Conservation (phyloP, 225 moss, liverwort and hornwort genomes). For the Antitrichia curtipendula region DNA sequence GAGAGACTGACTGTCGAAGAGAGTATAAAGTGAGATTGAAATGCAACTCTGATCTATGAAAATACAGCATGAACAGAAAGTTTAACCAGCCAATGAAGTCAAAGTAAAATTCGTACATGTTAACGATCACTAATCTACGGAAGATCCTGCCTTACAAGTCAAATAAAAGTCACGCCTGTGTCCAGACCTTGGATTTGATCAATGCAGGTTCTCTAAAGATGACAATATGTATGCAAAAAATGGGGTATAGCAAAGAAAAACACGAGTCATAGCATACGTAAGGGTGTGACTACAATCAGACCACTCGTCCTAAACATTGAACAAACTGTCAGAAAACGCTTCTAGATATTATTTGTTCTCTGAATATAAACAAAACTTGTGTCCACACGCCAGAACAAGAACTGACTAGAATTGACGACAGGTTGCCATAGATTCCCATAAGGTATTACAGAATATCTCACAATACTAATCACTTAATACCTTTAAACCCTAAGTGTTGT, state of each 20-base stretch:
- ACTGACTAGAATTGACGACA: background rate
- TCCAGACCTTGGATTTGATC: background rate
- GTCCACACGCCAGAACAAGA: background rate
- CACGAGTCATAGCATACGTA: background rate
- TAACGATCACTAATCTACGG: background rate
- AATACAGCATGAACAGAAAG: background rate
- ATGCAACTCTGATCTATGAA: background rate
- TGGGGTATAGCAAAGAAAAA: background rate
- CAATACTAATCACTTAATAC: background rate
- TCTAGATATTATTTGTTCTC: background rate
- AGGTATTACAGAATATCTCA: background rate
- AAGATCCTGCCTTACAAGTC: background rate
- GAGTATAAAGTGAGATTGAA: too few species aligned
- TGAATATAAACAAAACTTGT: background rate
- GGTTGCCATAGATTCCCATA: background rate
- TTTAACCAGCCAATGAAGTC: background rate
- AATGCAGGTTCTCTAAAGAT: too few species aligned
- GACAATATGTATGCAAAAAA: too few species aligned
- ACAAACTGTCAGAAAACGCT: background rate
- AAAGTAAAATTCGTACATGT: background rate
- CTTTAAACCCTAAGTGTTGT: background rate
- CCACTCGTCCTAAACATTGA: background rate
- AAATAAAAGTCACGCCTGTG: background rate
- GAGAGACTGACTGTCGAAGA: background rate
- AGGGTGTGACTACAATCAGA: background rate